Evolutionary conservation across 1,139 yeast genomes (phyloP).

Genomic region (Taphrina deformans): DNA sequence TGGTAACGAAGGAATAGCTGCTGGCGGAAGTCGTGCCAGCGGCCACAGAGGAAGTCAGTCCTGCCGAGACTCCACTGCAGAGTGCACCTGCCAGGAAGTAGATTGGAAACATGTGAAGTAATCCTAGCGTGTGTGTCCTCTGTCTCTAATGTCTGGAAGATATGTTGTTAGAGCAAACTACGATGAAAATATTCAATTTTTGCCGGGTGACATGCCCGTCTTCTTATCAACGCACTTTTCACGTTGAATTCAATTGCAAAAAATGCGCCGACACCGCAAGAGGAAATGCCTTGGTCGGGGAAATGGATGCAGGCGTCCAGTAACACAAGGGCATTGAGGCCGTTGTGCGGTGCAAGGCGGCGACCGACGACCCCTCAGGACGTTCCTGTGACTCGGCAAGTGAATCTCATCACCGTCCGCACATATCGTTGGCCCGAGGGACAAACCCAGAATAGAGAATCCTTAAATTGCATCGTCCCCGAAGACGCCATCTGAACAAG

Average conservation of each 20-base stretch:
- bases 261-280: background rate
- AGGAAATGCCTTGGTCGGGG: background rate
- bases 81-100: background rate
- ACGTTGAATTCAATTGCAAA: background rate
- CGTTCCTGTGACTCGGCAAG: too few species aligned
- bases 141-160: background rate
- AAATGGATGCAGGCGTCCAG: background rate
- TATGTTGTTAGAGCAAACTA: background rate
- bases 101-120: background rate
- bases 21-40: background rate
- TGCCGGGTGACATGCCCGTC: background rate
- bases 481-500: background rate
- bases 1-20: background rate
- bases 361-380: background rate
- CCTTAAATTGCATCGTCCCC: background rate
- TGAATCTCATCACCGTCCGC: background rate
- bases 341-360: background rate
- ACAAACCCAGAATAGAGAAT: background rate
- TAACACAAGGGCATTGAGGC: background rate
- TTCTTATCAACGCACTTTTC: background rate
- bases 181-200: background rate
- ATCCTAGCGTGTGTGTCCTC: background rate
- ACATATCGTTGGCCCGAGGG: background rate
- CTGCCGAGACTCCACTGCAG: background rate
- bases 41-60: background rate